A percentile compares a stretch with the other conserved stretches of the same genome.
Evolutionary conservation across 2,329 filamentous ascomycete species (phyloP).

Genomic region (Stemphylium lycopersici): DNA sequence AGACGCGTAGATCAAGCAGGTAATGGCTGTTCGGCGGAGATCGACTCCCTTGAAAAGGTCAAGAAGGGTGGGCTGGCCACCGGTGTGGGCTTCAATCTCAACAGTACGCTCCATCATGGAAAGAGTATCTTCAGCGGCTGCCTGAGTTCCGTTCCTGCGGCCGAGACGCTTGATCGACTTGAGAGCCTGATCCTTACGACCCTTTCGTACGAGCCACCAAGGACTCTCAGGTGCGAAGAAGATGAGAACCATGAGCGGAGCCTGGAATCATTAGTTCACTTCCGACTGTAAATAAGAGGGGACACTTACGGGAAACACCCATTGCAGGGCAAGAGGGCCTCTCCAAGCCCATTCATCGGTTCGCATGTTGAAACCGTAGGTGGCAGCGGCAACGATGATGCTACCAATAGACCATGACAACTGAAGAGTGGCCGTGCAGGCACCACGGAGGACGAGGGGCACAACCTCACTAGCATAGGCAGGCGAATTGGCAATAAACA

Average conservation of each 20-base stretch:
- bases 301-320: slow-evolving; percentile 47
- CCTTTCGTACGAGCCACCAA: slow-evolving; percentile 52
- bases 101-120: slow-evolving; percentile 65
- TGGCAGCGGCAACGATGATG: slow-evolving; percentile 65
- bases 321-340: slow-evolving; percentile 44
- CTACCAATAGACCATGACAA: slow-evolving; percentile 68
- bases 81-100: slow-evolving; percentile 56
- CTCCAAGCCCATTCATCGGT: slow-evolving; percentile 32
- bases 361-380: slow-evolving; percentile 58
- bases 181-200: slow-evolving; percentile 50
- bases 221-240: slow-evolving; percentile 51
- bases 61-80: slow-evolving; percentile 54
- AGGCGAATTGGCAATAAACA: slow-evolving; percentile 68
- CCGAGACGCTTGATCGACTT: slow-evolving; percentile 58
- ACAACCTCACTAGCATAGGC: slow-evolving; percentile 68
- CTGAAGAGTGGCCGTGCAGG: slow-evolving; percentile 65
- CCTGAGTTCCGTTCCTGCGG: slow-evolving; percentile 48
- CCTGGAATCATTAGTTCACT: slow-evolving; percentile 62
- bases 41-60: slow-evolving; percentile 63
- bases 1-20: slow-evolving; percentile 62
- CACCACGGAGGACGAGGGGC: slow-evolving; percentile 62
- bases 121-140: slow-evolving; percentile 53
- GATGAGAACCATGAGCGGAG: slow-evolving; percentile 51
- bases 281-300: slow-evolving; percentile 56
- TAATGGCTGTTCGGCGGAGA: slow-evolving; percentile 59